These are phyloP conservation scores for Aspergillus versicolor DNA, from an alignment of 2,329 filamentous ascomycete genomes.

Conservation along the genomic window DNA sequence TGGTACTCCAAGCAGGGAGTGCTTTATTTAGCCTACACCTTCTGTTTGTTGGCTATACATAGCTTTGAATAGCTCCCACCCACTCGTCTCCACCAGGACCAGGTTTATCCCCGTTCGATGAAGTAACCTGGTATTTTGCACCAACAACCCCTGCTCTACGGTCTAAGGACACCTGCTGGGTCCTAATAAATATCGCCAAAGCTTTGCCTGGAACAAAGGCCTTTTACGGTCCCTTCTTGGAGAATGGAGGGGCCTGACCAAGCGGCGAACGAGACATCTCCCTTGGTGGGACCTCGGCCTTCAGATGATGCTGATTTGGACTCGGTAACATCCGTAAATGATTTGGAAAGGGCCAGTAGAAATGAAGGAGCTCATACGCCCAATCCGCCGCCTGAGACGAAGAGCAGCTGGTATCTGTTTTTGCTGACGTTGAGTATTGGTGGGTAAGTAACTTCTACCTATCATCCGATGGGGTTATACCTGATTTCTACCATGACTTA, in stretches of 20 bases:
- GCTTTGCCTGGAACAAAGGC: background rate
- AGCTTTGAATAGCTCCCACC: background rate
- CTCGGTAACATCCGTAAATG: constrained; percentile 16
- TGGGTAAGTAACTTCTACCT: background rate
- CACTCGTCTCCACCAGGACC: background rate
- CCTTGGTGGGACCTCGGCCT: constrained; percentile 27
- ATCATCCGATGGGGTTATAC: background rate
- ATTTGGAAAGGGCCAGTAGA: constrained; percentile 11
- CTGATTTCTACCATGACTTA: background rate
- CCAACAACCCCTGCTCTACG: background rate
- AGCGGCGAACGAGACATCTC: constrained; percentile 27
- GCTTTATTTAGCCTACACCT: background rate
- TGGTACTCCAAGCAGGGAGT: background rate
- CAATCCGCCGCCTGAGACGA: constrained; percentile 54
- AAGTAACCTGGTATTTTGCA: background rate
- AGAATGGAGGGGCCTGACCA: constrained; percentile 20
- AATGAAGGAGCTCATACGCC: constrained; percentile 39
- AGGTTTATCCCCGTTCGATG: background rate
- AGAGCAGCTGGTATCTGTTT: constrained; percentile 82
- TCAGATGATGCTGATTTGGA: constrained; percentile 21
- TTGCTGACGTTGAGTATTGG: constrained; percentile 83
- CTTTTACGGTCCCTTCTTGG: background rate
- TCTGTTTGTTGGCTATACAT: background rate
- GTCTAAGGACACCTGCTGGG: background rate
- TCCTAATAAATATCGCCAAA: background rate